Evolutionary conservation across 371 early-diverging fungal genomes (phyloP).

Genomic region (Mortierella sp.): DNA sequence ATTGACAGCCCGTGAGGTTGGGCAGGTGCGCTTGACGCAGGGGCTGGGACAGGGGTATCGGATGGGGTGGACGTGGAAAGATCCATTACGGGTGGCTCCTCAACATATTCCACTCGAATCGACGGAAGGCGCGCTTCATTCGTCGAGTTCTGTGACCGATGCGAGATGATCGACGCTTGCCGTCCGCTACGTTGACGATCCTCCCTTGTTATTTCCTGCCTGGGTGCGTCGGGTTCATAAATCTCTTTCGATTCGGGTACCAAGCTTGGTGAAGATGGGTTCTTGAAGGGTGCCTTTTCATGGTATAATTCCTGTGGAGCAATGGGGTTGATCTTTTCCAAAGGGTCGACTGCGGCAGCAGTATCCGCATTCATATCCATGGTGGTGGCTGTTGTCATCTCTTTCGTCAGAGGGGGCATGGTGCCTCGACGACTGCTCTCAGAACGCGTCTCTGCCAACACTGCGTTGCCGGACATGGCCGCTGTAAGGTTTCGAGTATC

Average conservation of each 20-base stretch:
- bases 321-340: conserved; percentile 17
- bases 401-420: no score
- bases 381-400: not conserved
- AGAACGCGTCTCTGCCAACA: not conserved
- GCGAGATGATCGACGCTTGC: not conserved
- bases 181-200: no score
- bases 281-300: conserved; percentile 29
- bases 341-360: not conserved
- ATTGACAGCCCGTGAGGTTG: not conserved
- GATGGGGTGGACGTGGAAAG: not conserved
- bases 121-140: conserved; percentile 15
- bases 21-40: not conserved
- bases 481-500: not conserved
- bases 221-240: conserved; percentile 4
- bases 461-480: not conserved
- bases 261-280: conserved; percentile 10
- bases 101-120: conserved; percentile 15
- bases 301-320: conserved; percentile 20
- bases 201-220: not conserved
- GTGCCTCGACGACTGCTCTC: no score
- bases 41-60: not conserved
- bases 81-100: not conserved
- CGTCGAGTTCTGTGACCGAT: not conserved
- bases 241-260: conserved; percentile 11
- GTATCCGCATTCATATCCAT: not conserved